Evolutionary conservation across 2,329 filamentous ascomycete species (phyloP).

Genomic region (Proliferodiscus dingleyae): DNA sequence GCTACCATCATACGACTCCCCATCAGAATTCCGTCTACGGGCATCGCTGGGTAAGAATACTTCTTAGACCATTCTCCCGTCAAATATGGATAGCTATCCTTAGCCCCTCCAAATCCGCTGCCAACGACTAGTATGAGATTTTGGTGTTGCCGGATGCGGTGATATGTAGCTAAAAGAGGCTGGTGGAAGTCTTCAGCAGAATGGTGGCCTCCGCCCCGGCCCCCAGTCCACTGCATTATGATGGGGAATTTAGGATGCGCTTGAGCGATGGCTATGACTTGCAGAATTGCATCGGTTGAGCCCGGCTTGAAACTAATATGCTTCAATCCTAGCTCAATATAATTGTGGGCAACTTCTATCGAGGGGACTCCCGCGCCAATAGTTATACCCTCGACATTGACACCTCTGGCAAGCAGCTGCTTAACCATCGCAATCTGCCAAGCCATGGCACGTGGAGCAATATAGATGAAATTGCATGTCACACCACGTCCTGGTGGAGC

Average conservation of each 20-base stretch:
- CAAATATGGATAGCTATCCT: slow-evolving; percentile 89
- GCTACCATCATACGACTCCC: slow-evolving; percentile 93
- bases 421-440: slow-evolving; percentile 88
- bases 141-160: slow-evolving; percentile 74
- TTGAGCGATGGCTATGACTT: slow-evolving; percentile 87
- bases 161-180: slow-evolving; percentile 86
- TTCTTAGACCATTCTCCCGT: slow-evolving; percentile 84
- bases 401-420: slow-evolving; percentile 74
- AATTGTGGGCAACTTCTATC: slow-evolving; percentile 87
- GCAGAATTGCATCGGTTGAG: slow-evolving; percentile 80
- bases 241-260: slow-evolving; percentile 93
- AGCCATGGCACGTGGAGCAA: slow-evolving; percentile 81
- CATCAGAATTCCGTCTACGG: slow-evolving; percentile 86
- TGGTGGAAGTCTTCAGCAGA: slow-evolving; percentile 95
- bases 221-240: slow-evolving; percentile 90
- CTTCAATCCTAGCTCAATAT: slow-evolving; percentile 87
- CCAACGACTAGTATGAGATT: slow-evolving; percentile 89
- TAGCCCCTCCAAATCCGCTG: slow-evolving; percentile 83
- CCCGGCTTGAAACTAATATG: slow-evolving; percentile 94
- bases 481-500: slow-evolving; percentile 86
- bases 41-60: slow-evolving; percentile 87
- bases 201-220: slow-evolving; percentile 89
- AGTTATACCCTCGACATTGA: slow-evolving; percentile 86
- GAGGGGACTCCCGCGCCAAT: slow-evolving; percentile 93
- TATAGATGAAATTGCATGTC: slow-evolving; percentile 85